phyloP scores from a whole-genome alignment of 345 rosid species.

The Carallia pectinifolia region DNA sequence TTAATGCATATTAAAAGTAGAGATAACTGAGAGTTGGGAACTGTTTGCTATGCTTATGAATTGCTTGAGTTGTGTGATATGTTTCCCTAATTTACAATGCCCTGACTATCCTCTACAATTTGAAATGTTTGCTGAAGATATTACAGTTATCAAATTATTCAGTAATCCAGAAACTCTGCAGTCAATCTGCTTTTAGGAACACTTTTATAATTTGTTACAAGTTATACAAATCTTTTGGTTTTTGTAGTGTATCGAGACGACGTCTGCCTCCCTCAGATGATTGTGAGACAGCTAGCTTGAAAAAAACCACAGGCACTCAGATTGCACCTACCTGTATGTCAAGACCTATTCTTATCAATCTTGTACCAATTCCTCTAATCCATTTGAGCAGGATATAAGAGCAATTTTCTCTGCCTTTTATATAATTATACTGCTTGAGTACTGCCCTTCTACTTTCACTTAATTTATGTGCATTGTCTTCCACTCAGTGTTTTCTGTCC shows the following conservation, averaged over 20 bases:
- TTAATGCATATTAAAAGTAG: neutral
- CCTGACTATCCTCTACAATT: neutral
- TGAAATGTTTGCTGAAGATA: neutral
- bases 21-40: neutral
- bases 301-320: conserved; percentile 24
- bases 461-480: neutral
- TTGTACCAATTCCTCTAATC: conserved; percentile 8
- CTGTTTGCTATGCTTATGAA: neutral
- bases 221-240: conserved; percentile 6
- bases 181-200: neutral
- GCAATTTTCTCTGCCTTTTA: neutral
- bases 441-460: neutral
- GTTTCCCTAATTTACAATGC: neutral
- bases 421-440: neutral
- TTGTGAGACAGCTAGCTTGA: conserved; percentile 28
- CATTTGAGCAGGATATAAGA: neutral
- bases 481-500: neutral
- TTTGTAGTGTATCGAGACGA: conserved; percentile 40
- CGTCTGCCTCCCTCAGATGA: conserved; percentile 22
- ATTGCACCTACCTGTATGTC: conserved; percentile 31
- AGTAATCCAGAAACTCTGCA: no score
- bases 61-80: neutral
- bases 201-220: conserved; percentile 3
- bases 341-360: conserved; percentile 6
- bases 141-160: neutral